Base-by-base conservation (phyloP, 2,329 filamentous ascomycete genomes). In the Fusarium pseudonygamai region DNA sequence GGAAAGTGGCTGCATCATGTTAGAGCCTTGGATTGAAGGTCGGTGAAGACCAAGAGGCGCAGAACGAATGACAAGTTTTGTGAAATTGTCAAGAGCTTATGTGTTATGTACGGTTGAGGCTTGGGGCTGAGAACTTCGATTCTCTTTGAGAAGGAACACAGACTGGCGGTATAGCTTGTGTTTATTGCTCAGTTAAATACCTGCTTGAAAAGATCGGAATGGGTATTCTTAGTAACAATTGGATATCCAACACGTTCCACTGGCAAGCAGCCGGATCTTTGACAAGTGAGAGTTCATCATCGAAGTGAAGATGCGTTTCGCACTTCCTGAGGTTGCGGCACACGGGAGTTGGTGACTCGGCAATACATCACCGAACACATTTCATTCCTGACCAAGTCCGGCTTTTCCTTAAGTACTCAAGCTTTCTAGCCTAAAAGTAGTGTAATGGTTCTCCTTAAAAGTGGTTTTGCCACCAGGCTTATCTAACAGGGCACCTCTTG, bases 361-460 rank as follows among this genome's bases (percentile, higher is more conserved):
- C 45, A 24, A 49, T 26, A 24, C 24, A 61, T 24, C 32, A 45
- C 24, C 24, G 20, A 11, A 18, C n/a, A 24, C 24, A 20, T 28
- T 28, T 28, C 22, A 45, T 20, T 28, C 8, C 14, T 14, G 5
- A 46, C 5, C 4, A 46, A 3, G 16, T 15, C 18, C 8, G 4
- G 13, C 11, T 28, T 12, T 11, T 22, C 26, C 3, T 45, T 14
- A 5, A 15, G 4, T 20, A 14, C 2, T 22, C 4, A 9, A 46
- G 14, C 13, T 22, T 28, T 14, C 13, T 11, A 15, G 11, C 12
- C 13, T 5, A 6, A 14, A 4, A 20, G 1, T 4, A 1, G 20
- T 45, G 7, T 4, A 3, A 28, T 0, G 11, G 8, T 28, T 28
- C 6, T 28, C 26, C 20, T 4, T 11, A 7, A 2, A 22, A 11